These are phyloP conservation scores for Tricholoma sp. DNA, from an alignment of 768 basidiomycete species.

Conservation along the genomic window DNA sequence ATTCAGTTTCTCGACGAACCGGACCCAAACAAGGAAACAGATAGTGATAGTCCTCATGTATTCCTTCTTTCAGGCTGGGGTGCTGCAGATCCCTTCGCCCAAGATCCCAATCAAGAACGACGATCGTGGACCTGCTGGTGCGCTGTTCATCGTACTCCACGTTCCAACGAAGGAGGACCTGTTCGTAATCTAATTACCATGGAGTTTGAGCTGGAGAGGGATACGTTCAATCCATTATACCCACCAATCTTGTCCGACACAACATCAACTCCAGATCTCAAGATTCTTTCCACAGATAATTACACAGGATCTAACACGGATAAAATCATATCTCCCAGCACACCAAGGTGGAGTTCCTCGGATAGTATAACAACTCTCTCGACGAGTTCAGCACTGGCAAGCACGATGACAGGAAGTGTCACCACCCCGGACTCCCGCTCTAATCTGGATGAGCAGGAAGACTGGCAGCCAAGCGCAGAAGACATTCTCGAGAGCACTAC, in stretches of 20 bases:
- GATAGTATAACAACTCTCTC: not conserved
- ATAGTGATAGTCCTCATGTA: conserved; percentile 45
- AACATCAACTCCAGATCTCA: not conserved
- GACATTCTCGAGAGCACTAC: conserved; percentile 72
- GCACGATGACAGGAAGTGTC: not conserved
- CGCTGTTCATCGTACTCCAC: conserved; percentile 51
- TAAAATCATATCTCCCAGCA: not conserved
- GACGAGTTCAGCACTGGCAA: not conserved
- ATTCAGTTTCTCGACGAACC: conserved; percentile 57
- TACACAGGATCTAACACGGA: not conserved
- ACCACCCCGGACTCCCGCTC: not conserved
- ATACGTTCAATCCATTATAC: conserved; percentile 66
- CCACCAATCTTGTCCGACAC: conserved; percentile 25
- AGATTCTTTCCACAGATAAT: not conserved
- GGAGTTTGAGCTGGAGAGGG: conserved; percentile 77
- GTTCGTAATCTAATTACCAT: conserved; percentile 49
- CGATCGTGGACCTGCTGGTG: conserved; percentile 67
- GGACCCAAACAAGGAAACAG: conserved; percentile 36
- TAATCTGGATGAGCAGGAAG: conserved; percentile 12
- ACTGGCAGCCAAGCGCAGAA: conserved; percentile 46
- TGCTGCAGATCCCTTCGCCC: conserved; percentile 47
- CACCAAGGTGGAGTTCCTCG: not conserved
- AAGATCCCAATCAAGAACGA: conserved; percentile 26
- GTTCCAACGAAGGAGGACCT: conserved; percentile 6
- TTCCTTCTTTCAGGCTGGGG: conserved; percentile 72